These are phyloP conservation scores for Arthrinium phaeospermum DNA, from an alignment of 2,329 filamentous ascomycete species.

Conservation along the genomic window DNA sequence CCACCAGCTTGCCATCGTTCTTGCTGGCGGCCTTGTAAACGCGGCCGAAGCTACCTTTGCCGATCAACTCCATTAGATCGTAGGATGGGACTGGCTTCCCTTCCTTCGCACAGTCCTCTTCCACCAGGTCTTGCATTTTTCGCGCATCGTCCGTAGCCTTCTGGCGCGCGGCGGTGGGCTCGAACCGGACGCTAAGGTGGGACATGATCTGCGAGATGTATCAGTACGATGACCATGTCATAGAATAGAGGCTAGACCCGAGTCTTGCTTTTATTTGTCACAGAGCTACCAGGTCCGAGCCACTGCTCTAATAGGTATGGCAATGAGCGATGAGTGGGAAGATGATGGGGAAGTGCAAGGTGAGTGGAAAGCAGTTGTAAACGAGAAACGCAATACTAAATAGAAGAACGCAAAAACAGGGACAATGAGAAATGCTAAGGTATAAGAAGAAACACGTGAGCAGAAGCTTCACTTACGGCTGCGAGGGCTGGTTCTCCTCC, in stretches of 20 bases:
- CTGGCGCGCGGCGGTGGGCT: slow-evolving; percentile 35
- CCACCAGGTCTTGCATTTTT: slow-evolving; percentile 70
- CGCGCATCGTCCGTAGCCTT: slow-evolving; percentile 72
- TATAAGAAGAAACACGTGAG: neutral
- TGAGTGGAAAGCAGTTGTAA: neutral
- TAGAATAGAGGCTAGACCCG: neutral
- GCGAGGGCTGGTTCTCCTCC: no score
- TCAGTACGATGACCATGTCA: neutral
- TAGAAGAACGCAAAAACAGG: neutral
- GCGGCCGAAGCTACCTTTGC: slow-evolving; percentile 75
- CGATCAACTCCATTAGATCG: slow-evolving; percentile 73
- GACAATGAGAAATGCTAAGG: neutral
- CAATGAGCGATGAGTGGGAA: neutral
- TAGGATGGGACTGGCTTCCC: slow-evolving; percentile 69
- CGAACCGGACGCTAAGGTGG: slow-evolving; percentile 10
- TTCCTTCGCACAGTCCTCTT: slow-evolving; percentile 64
- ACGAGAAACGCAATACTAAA: neutral
- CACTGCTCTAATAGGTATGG: neutral
- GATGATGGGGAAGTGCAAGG: neutral
- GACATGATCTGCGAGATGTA: neutral
- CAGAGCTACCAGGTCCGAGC: neutral
- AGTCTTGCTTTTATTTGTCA: neutral
- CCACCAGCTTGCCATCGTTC: slow-evolving; percentile 62
- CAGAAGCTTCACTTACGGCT: neutral
- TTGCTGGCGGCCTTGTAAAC: slow-evolving; percentile 69